phyloP scores from a whole-genome alignment of 2,329 filamentous ascomycete species.

The Diaporthe aspalathi region DNA sequence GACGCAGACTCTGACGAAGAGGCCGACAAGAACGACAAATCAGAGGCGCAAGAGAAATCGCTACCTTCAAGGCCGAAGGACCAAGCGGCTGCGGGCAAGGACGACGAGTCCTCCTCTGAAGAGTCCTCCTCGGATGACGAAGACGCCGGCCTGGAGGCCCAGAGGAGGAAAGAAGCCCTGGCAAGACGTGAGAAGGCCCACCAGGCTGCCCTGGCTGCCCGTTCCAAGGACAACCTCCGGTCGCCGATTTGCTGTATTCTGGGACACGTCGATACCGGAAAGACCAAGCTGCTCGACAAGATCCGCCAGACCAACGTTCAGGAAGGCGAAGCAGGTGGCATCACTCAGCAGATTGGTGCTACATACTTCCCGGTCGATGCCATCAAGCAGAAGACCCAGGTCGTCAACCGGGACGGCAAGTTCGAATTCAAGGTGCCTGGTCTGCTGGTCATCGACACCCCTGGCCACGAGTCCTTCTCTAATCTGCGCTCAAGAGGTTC shows the following conservation, averaged over 20 bases:
- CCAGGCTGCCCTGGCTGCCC: slow-evolving; percentile 89
- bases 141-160: slow-evolving; percentile 70
- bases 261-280: slow-evolving; percentile 99
- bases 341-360: slow-evolving; percentile 99
- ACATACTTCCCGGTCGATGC: slow-evolving; percentile 98
- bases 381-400: slow-evolving; percentile 89
- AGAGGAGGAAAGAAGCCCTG: slow-evolving; percentile 88
- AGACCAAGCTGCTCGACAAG: slow-evolving; percentile 99
- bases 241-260: slow-evolving; percentile 99
- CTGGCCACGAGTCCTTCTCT: slow-evolving; percentile 99
- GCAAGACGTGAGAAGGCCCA: slow-evolving; percentile 90
- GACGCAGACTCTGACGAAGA: slow-evolving; percentile 87
- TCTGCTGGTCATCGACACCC: slow-evolving; percentile 96
- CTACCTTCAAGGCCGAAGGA: slow-evolving; percentile 49
- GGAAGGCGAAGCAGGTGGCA: slow-evolving; percentile 98
- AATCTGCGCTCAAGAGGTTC: slow-evolving; percentile 97
- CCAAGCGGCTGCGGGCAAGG: slow-evolving; percentile 53
- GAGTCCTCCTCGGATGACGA: slow-evolving; percentile 75
- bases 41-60: slow-evolving; percentile 48
- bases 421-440: slow-evolving; percentile 99
- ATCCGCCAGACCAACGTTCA: slow-evolving; percentile 98
- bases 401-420: slow-evolving; percentile 88
- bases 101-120: slow-evolving; percentile 67
- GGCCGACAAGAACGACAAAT: slow-evolving; percentile 54
- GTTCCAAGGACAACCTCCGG: slow-evolving; percentile 92